Evolutionary conservation across 2,329 filamentous ascomycete species (phyloP).

Genomic region (Raffaelea albimanens): DNA sequence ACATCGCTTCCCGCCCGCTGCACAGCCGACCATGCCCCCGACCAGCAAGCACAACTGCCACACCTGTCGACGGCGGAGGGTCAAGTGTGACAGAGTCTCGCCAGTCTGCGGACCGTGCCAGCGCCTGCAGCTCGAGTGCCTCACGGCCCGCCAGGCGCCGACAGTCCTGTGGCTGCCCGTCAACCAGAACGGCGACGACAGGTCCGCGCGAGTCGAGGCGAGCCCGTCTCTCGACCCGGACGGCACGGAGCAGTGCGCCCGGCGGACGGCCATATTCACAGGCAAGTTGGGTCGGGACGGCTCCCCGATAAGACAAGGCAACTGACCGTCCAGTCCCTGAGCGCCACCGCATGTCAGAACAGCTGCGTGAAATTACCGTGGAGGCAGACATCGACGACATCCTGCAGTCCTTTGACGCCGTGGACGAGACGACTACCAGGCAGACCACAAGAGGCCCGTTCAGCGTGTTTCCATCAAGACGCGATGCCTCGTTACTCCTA

Average conservation of each 20-base stretch:
- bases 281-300: neutral
- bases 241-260: neutral
- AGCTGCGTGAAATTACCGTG: too few species aligned
- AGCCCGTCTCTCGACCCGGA: neutral
- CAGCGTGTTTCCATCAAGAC: too few species aligned
- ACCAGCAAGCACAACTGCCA: neutral
- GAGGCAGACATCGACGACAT: too few species aligned
- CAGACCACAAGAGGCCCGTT: too few species aligned
- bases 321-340: too few species aligned
- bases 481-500: too few species aligned
- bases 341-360: too few species aligned
- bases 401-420: too few species aligned
- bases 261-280: neutral
- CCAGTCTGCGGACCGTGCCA: neutral
- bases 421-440: too few species aligned
- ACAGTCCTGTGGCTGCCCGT: neutral
- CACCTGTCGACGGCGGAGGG: neutral
- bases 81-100: neutral
- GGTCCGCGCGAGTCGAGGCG: neutral
- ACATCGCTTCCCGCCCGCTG: too few species aligned
- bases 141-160: neutral
- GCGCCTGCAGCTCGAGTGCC: neutral
- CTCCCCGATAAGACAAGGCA: too few species aligned
- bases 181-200: neutral
- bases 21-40: too few species aligned